Percentiles rank a stretch among this genome's conserved stretches.
phyloP scores from a whole-genome alignment of 495 filamentous ascomycete genomes.

The Tuber magnatum region DNA sequence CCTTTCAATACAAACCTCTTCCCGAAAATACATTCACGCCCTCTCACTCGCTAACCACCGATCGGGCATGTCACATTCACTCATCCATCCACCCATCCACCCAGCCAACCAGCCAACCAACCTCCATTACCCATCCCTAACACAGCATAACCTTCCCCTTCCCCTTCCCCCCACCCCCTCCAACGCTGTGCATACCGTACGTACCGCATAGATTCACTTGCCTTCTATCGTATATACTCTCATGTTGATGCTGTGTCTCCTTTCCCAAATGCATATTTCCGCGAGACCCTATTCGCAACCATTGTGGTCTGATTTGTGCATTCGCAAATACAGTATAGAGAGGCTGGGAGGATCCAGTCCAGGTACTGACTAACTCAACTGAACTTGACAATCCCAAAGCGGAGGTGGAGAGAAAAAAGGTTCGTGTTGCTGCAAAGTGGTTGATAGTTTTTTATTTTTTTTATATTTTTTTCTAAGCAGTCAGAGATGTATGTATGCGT shows the following conservation, averaged over 20 bases:
- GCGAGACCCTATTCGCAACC: background rate
- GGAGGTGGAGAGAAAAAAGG: background rate
- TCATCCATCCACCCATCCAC: background rate
- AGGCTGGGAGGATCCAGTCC: background rate
- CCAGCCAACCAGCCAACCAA: background rate
- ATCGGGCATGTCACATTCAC: background rate
- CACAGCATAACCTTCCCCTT: background rate
- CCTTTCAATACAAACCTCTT: background rate
- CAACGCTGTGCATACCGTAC: background rate
- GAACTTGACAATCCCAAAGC: background rate
- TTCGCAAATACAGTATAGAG: background rate
- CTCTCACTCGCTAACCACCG: background rate
- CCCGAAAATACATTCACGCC: background rate
- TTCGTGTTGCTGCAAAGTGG: background rate
- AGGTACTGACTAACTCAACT: background rate
- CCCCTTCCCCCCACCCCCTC: background rate
- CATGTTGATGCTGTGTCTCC: background rate
- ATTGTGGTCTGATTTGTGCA: background rate
- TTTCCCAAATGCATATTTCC: background rate
- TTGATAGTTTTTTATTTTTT: background rate
- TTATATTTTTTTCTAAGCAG: background rate
- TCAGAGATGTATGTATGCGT: background rate
- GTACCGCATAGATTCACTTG: background rate
- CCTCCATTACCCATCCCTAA: background rate
- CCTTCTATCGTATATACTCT: background rate